Conservation (phyloP, 73 alveolate species). For the Tetrahymena elliotti region DNA sequence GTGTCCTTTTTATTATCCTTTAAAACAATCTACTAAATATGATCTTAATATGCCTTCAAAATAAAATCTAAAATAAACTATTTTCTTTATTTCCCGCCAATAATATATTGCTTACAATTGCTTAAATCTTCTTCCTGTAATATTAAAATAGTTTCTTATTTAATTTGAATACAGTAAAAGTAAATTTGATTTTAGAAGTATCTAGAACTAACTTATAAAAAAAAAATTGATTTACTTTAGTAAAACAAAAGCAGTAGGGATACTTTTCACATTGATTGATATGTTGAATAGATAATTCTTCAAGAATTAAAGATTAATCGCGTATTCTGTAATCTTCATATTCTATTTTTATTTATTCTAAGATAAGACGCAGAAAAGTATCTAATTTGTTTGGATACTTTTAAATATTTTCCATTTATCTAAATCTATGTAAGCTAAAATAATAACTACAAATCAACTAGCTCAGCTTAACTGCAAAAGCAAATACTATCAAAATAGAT, state of each 20-base stretch:
- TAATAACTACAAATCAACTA: neutral
- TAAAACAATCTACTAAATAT: neutral
- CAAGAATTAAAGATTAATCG: neutral
- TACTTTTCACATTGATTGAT: neutral
- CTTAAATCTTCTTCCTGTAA: neutral
- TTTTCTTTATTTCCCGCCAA: neutral
- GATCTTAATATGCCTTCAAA: neutral
- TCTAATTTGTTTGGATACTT: neutral
- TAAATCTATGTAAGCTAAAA: neutral
- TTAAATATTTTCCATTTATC: neutral
- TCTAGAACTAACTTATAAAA: neutral
- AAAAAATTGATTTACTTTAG: neutral
- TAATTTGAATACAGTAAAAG: too few species aligned
- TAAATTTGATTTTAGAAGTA: too few species aligned
- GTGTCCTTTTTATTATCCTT: neutral
- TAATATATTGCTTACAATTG: neutral
- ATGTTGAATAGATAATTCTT: neutral
- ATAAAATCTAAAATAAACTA: neutral
- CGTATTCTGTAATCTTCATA: neutral
- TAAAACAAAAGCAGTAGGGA: neutral
- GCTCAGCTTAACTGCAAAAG: neutral
- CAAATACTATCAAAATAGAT: neutral
- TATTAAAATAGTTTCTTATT: neutral
- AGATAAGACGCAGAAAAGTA: neutral
- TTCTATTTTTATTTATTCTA: neutral